Evolutionary conservation across 1,284 basidiomycete genomes (phyloP).

Genomic region (Fomitopsis schrenkii): DNA sequence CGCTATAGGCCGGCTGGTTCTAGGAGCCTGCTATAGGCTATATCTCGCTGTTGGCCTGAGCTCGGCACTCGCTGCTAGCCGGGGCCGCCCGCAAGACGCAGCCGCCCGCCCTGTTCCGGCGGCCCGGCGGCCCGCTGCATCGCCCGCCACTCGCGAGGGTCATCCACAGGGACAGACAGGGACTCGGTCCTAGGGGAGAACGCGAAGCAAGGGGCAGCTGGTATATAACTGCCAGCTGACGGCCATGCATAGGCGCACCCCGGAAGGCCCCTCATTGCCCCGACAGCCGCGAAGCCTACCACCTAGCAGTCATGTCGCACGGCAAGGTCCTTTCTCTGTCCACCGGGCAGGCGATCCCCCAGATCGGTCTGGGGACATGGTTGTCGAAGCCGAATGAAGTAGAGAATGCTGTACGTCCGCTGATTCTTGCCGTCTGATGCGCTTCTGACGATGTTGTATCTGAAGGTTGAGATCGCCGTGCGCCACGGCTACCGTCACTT

Average conservation of each 20-base stretch:
- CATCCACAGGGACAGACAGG: too few species aligned
- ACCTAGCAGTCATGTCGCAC: neutral
- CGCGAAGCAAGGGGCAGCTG: neutral
- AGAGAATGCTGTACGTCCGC: conserved; percentile 56
- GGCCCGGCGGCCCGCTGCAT: neutral
- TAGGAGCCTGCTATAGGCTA: too few species aligned
- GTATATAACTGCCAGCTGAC: neutral
- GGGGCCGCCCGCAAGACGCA: too few species aligned
- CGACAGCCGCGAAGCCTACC: neutral
- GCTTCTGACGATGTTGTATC: neutral
- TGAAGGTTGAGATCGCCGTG: conserved; percentile 69
- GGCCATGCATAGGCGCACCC: neutral
- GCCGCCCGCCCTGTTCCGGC: neutral
- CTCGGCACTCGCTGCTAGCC: too few species aligned
- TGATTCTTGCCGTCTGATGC: too few species aligned
- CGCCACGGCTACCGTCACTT: conserved; percentile 76
- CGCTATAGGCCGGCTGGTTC: too few species aligned
- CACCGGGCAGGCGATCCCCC: conserved; percentile 51
- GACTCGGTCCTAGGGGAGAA: neutral
- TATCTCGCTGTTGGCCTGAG: too few species aligned
- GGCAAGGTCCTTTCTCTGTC: conserved; percentile 30
- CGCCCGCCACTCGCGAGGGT: neutral
- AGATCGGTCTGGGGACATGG: conserved; percentile 85
- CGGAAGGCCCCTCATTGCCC: neutral
- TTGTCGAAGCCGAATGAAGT: conserved; percentile 74